phyloP scores from a whole-genome alignment of 257 asterid species.

The Fraxinus excelsior region DNA sequence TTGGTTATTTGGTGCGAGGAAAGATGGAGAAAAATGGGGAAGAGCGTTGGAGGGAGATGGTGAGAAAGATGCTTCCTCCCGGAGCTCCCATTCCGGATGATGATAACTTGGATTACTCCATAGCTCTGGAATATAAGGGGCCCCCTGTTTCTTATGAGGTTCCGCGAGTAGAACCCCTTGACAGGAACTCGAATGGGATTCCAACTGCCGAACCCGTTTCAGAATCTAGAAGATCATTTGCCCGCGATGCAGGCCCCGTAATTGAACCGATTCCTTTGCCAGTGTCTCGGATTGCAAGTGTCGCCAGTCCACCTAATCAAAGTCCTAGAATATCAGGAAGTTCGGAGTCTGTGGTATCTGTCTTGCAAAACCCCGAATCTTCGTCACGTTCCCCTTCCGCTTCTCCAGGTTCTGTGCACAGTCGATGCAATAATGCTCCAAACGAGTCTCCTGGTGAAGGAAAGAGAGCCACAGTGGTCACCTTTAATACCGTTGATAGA shows the following conservation, averaged over 20 bases:
- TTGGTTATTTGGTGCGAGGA: conserved; percentile 25
- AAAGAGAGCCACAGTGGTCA: conserved; percentile 68
- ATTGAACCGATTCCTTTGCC: conserved; percentile 73
- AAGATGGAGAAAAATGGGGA: conserved; percentile 53
- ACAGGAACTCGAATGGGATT: conserved; percentile 51
- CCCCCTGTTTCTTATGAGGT: conserved; percentile 68
- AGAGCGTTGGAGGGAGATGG: conserved; percentile 78
- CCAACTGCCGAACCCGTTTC: conserved; percentile 73
- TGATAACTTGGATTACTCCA: conserved; percentile 76
- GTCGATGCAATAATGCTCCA: conserved; percentile 34
- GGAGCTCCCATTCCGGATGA: conserved; percentile 87
- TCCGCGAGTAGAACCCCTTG: conserved; percentile 74
- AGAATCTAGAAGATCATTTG: conserved; percentile 56
- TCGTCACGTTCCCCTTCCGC: conserved; percentile 70
- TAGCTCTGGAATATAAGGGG: conserved; percentile 80
- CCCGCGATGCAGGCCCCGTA: conserved; percentile 47
- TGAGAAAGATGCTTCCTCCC: conserved; percentile 87
- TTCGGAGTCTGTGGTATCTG: conserved; percentile 80
- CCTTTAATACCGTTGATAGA: conserved; percentile 62
- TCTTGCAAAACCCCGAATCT: conserved; percentile 61
- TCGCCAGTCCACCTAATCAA: conserved; percentile 52
- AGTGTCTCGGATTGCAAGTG: conserved; percentile 56
- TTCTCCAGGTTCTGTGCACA: conserved; percentile 60
- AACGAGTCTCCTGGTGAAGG: conserved; percentile 40
- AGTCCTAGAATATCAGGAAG: conserved; percentile 69